phyloP scores from a whole-genome alignment of 306 rosid species.

The Dryas octopetala region DNA sequence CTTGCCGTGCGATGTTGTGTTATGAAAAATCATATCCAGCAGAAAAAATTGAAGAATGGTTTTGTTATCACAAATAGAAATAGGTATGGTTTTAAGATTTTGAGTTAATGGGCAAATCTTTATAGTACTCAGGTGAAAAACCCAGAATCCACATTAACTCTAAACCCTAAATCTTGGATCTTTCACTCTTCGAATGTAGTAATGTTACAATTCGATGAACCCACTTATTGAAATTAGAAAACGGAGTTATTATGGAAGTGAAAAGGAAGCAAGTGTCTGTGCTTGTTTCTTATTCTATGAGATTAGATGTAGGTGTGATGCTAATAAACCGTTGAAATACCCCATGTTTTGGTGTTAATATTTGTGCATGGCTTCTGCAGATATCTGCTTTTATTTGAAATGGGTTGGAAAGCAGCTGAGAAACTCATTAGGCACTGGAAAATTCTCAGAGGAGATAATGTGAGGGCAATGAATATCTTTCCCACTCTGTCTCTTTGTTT shows the following conservation, averaged over 20 bases:
- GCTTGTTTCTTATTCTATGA: neutral
- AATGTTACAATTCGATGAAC: neutral
- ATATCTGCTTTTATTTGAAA: slow-evolving; percentile 9
- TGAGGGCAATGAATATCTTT: slow-evolving; percentile 20
- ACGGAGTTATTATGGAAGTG: neutral
- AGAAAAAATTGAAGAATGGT: neutral
- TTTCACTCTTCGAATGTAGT: no score
- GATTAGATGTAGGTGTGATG: neutral
- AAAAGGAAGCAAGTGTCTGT: neutral
- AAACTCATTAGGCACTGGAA: slow-evolving; percentile 92
- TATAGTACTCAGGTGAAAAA: neutral
- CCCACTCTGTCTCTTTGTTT: neutral
- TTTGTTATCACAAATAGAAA: neutral
- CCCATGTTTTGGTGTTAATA: neutral
- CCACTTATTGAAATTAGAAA: neutral
- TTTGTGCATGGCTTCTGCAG: slow-evolving; percentile 12
- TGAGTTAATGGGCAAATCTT: neutral
- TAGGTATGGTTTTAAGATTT: neutral
- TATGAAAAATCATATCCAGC: neutral
- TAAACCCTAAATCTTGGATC: neutral
- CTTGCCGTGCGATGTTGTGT: neutral
- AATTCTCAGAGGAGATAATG: slow-evolving; percentile 87
- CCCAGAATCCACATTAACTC: neutral
- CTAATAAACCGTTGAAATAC: neutral
- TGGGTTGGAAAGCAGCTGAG: slow-evolving; percentile 99